Evolutionary conservation across 2,329 filamentous ascomycete genomes (phyloP).

Genomic region (Ambrosiella cleistominuta): DNA sequence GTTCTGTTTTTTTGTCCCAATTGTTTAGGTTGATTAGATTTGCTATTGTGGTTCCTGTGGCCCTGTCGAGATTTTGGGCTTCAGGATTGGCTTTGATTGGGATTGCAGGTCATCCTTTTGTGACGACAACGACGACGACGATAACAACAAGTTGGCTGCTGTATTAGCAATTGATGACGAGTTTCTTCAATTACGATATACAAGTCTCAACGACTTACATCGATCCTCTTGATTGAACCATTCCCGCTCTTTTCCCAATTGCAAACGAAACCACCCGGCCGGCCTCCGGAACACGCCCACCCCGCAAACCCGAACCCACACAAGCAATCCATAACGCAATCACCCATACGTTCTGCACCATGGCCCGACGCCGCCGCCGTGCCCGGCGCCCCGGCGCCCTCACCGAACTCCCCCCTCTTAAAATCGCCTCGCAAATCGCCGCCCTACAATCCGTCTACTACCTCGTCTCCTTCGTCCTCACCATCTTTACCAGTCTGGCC

Average conservation of each 20-base stretch:
- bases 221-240: no score
- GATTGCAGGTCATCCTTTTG: not conserved
- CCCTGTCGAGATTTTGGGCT: not conserved
- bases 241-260: no score
- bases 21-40: not conserved
- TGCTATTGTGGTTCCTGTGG: not conserved
- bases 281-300: not conserved
- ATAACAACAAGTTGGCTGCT: no score
- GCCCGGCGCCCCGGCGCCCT: constrained; percentile 43
- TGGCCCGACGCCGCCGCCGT: constrained; percentile 39
- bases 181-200: no score
- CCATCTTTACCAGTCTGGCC: constrained; percentile 41
- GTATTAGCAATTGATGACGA: no score
- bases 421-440: constrained; percentile 41
- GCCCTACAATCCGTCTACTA: constrained; percentile 40
- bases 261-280: not conserved
- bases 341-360: constrained; percentile 16
- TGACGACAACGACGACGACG: no score
- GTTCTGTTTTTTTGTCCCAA: not conserved
- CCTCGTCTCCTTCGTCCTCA: constrained; percentile 30
- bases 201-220: no score
- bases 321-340: not conserved
- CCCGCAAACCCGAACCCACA: not conserved
- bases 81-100: not conserved
- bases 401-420: constrained; percentile 41